Evolutionary conservation across 2,329 filamentous ascomycete genomes (phyloP).

Genomic region (Trichoderma semiorbis): DNA sequence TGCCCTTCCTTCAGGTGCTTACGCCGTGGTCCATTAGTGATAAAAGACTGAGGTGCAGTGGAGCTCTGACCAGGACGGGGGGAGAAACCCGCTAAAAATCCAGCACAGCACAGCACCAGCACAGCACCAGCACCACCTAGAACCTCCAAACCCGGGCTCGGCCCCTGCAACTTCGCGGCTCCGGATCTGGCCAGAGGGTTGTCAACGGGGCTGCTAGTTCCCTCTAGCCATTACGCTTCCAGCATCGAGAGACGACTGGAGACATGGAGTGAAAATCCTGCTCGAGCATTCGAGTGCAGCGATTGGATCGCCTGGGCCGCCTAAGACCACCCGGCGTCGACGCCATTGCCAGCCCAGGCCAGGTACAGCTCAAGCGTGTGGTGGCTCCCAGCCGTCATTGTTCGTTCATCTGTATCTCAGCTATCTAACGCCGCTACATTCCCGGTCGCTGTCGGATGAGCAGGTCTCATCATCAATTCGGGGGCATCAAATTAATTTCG

Average conservation of each 20-base stretch:
- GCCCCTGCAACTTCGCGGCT: neutral
- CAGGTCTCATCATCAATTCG: neutral
- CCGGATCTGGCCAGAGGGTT: neutral
- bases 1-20: neutral
- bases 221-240: neutral
- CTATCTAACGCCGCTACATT: too few relatives aligned
- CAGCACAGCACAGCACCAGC: neutral
- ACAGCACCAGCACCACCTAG: neutral
- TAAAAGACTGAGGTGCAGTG: too few relatives aligned
- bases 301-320: constrained; percentile 1
- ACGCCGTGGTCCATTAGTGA: neutral
- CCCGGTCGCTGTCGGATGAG: neutral
- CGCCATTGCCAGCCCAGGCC: neutral
- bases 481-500: neutral
- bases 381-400: neutral
- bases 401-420: neutral
- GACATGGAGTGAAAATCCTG: neutral
- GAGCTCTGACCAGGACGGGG: neutral
- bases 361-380: neutral
- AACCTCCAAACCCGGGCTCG: neutral
- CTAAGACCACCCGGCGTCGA: neutral
- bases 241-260: neutral
- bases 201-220: neutral
- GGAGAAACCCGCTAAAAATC: neutral
- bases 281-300: neutral